Evolutionary conservation across 2,329 filamentous ascomycete species (phyloP).

Genomic region (Trichoderma asperellum): DNA sequence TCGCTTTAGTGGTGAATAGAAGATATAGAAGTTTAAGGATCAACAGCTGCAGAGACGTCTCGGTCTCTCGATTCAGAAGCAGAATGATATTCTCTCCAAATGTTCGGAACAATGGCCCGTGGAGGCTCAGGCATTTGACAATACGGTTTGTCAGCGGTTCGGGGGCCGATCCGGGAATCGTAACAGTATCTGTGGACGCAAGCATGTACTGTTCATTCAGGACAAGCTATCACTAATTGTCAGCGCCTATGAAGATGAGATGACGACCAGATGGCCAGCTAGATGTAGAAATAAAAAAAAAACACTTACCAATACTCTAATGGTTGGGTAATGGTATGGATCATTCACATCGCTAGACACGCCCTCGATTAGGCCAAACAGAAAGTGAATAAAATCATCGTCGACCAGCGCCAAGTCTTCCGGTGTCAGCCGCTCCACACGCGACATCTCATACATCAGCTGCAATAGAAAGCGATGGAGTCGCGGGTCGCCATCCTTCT

Average conservation of each 20-base stretch:
- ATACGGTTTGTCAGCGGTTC: constrained; percentile 83
- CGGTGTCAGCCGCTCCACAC: constrained; percentile 78
- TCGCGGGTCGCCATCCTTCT: constrained; percentile 66
- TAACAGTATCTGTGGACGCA: constrained; percentile 58
- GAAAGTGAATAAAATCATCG: constrained; percentile 80
- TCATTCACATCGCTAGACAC: constrained; percentile 85
- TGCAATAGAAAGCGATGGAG: constrained; percentile 84
- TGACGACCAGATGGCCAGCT: neutral
- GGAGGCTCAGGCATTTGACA: constrained; percentile 82
- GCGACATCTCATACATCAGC: constrained; percentile 93
- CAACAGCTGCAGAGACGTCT: constrained; percentile 92
- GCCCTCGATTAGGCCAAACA: constrained; percentile 87
- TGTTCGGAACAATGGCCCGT: constrained; percentile 82
- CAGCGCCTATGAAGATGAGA: constrained; percentile 24
- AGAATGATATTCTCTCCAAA: constrained; percentile 98
- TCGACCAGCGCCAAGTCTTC: constrained; percentile 77
- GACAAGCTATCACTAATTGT: constrained; percentile 66
- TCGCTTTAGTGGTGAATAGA: constrained; percentile 87
- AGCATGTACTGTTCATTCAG: constrained; percentile 99
- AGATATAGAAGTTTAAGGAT: constrained; percentile 95
- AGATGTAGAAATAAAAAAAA: neutral
- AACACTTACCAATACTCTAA: constrained; percentile 78
- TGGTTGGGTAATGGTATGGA: constrained; percentile 94
- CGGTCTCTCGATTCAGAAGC: constrained; percentile 89
- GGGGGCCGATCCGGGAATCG: constrained; percentile 43